These are phyloP conservation scores for Tulasnella calospora DNA, from an alignment of 768 basidiomycete species.

Conservation along the genomic window DNA sequence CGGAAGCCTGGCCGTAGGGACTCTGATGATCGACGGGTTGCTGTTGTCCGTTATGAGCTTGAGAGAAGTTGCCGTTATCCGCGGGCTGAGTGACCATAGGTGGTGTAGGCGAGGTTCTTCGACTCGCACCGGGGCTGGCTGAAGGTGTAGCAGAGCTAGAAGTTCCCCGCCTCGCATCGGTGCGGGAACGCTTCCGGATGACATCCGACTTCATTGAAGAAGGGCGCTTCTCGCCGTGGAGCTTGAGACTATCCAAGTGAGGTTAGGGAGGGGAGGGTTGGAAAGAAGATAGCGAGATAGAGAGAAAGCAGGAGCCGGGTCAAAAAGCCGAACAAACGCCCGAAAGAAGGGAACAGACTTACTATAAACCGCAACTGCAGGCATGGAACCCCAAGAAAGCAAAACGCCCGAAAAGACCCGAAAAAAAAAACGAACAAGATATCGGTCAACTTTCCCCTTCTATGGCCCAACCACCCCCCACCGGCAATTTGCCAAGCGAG, in stretches of 20 bases:
- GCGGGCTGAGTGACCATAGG: constrained; percentile 19
- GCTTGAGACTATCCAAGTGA: constrained; percentile 52
- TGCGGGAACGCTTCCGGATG: constrained; percentile 79
- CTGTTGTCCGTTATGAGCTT: neutral
- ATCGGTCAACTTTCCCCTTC: constrained; percentile 23
- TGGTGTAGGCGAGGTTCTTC: constrained; percentile 59
- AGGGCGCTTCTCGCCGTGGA: constrained; percentile 78
- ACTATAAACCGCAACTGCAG: constrained; percentile 70
- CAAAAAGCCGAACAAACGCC: neutral
- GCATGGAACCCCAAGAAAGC: constrained; percentile 12
- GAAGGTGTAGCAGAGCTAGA: constrained; percentile 60
- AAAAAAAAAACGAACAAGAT: constrained; percentile 13
- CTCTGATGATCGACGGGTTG: constrained; percentile 11
- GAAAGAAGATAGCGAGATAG: neutral
- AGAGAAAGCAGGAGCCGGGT: constrained; percentile 5
- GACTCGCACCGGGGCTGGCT: constrained; percentile 67
- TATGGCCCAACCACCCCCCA: neutral
- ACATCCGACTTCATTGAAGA: constrained; percentile 91
- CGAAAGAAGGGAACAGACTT: constrained; percentile 34
- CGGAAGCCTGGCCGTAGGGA: constrained; percentile 3
- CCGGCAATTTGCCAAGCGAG: constrained; percentile 15
- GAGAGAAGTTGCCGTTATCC: constrained; percentile 15
- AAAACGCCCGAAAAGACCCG: constrained; percentile 20
- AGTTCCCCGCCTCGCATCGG: constrained; percentile 45
- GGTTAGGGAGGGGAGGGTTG: neutral